Base-by-base conservation (phyloP, 1,284 basidiomycete genomes). In the Inonotus hispidus region DNA sequence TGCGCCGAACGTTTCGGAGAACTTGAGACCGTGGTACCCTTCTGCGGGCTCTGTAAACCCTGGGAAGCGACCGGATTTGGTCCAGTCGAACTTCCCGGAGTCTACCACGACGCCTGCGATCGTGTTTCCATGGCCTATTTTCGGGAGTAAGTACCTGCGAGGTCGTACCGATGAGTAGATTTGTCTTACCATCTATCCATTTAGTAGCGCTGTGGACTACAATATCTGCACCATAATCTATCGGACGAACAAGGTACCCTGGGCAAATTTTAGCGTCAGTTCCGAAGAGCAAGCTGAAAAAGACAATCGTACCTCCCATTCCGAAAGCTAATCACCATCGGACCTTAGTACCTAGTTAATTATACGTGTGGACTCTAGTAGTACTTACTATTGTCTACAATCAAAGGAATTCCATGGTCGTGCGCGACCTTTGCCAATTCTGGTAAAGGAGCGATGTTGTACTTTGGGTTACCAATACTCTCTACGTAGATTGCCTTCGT, bases 41-140 rank as follows among this genome's bases (percentile, higher is more conserved):
- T 91, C 89, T 3, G 87, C 78, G 0, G 92, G 92, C 68, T 87
- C 81, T 7, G 90, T 93, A 77, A 95, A 92, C 16, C 83, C 82
- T 1, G 91, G 89, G 81, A 93, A 95, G 68, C 84, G 85, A 53
- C 85, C 87, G 7, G 85, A 88, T 58, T 75, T 77, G 13, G 81
- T 74, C 93, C 93, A 96, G 78, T 95, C 85, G 68, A 95, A 95
- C 67, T 90, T 93, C 58, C 92, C 92, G 25, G 84, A 82, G 71
- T 93, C 92, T 58, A 95, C 72, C 64, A 95, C 78, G 21, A 94
- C 85, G 62, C 93, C 93, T 4, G 81, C 92, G 56, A 95, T 92
- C 27, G 91, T 93, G 1, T 88, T 95, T 61, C 93, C 92, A 71
- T 93, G 93, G 0, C 93, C 92, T 65, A n/a, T 21, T 32, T 41